Base-by-base conservation (phyloP, 306 rosid species). In the Rubus idaeus region DNA sequence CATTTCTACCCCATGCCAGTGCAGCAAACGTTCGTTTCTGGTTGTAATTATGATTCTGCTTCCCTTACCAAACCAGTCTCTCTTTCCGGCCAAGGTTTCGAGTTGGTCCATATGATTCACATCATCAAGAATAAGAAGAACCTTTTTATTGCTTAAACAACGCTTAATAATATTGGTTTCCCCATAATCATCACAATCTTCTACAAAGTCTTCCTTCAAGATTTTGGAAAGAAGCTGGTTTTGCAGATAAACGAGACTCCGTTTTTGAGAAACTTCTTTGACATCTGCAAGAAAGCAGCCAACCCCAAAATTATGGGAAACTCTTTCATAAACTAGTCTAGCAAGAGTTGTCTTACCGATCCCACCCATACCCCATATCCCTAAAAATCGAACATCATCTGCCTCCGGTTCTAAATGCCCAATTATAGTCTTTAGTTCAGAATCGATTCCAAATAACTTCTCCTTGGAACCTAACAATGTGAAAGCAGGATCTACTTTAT, bases 81-180 rank as follows among this genome's bases (percentile, higher is more conserved):
- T 2, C 9, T 18, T 6, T 18, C 23, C 10, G 3, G 23, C 60
- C 10, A 53, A 1, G 0, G 2, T 44, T 11, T 23, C 56, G 8
- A 68, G 39, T 46, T 68, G 56, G 2, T 20, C 30, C 1, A 3
- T 1, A 0, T 21, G 41, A 68, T 18, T 7, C 3, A 13, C 56
- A 68, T 68, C 56, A 46, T 73, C 64, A 9, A 66, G 52, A 66
- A 66, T 2, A 10, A 71, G 58, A n/a, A 42, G 71, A 42, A 66
- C 71, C 17, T 18, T 66, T 4, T n/a, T 44, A 51, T 35, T 13
- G 2, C 10, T 13, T 2, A 55, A 49, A 0, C 52, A 16, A 5
- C 17, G 10, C 17, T 30, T 18, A 49, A 50, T 60, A 79, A 75
- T 21, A 11, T 10, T 0, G 4, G 3, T 0, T 21, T 8, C 52